A percentile compares a stretch with the other conserved stretches of the same genome.
phyloP scores from a whole-genome alignment of 2,329 filamentous ascomycete genomes.

The Sphaerulina vaccinii region DNA sequence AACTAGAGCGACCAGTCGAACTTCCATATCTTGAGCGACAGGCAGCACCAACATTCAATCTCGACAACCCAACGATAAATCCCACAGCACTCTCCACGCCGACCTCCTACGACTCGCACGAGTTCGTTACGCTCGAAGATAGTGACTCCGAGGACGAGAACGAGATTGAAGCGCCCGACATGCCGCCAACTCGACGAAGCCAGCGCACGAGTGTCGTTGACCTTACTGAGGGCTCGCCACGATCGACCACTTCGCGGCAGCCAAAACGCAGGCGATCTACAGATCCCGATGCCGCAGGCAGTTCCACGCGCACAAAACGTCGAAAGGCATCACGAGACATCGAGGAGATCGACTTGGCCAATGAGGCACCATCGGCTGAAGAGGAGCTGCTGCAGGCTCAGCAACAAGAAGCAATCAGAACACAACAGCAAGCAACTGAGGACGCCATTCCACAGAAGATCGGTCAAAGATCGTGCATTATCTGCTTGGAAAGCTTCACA shows the following conservation, averaged over 20 bases:
- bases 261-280: slow-evolving; percentile 17
- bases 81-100: background rate
- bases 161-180: slow-evolving; percentile 3
- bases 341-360: slow-evolving; percentile 25
- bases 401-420: slow-evolving; percentile 27
- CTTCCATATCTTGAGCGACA: background rate
- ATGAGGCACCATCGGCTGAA: slow-evolving; percentile 28
- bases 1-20: background rate
- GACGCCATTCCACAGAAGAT: slow-evolving; percentile 33
- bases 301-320: background rate
- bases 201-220: slow-evolving; percentile 18
- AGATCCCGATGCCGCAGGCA: background rate
- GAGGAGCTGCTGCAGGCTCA: slow-evolving; percentile 39
- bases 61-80: background rate
- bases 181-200: slow-evolving; percentile 13
- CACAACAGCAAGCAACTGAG: slow-evolving; percentile 28
- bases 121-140: slow-evolving; percentile 26
- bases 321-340: slow-evolving; percentile 4
- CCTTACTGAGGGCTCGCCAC: slow-evolving; percentile 14
- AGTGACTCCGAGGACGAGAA: slow-evolving; percentile 16
- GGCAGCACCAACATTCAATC: background rate
- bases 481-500: slow-evolving; percentile 62
- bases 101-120: slow-evolving; percentile 11
- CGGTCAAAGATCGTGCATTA: slow-evolving; percentile 58
- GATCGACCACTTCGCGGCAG: slow-evolving; percentile 5